Base-by-base conservation (phyloP, 495 filamentous ascomycete species). In the Annulohypoxylon stygium region DNA sequence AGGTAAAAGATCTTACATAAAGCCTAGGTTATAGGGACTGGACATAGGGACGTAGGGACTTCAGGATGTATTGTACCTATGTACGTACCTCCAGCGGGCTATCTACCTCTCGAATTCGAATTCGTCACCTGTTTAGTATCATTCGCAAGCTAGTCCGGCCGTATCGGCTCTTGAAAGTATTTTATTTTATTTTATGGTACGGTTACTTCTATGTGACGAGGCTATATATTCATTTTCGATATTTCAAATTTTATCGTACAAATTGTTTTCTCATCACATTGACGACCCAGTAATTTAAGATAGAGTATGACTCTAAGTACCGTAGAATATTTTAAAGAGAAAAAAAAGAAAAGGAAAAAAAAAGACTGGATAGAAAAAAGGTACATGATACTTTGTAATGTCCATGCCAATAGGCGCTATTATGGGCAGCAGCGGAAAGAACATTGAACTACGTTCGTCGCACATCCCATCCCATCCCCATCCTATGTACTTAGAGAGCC, bases 1-100 rank as follows among this genome's bases (percentile, higher is more conserved):
- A 74, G 66, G 66, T 45, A 62, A 61, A 45, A 69, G 55, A 53
- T 45, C 60, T n/a, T 26, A 50, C n/a, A 8, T 39, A 20, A 20
- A 60, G 36, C 39, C 25, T 33, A 54, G 25, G 50, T 33, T 25
- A 36, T 34, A 43, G 36, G 36, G 30, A 30, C 5, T 3, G 30
- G 30, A 30, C 30, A 30, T 30, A 30, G 30, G 30, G 30, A 30
- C 5, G 3, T 30, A 3, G 20, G 20, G 20, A 23, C 1, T 39
- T 9, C 36, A 39, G 11, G 8, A 3, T 39, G 12, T 14, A 1
- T n/a, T 43, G 39, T 43, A 43, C 39, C 39, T 14, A 43, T 60
- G 57, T 45, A 60, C 33, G 57, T 39, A 45, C 26, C 1, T 9
- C 14, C 43, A n/a, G n/a, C n/a, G n/a, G n/a, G n/a, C 20, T 60